Evolutionary conservation across 2,329 filamentous ascomycete species (phyloP).

Genomic region (Sclerotiophoma versabilis): DNA sequence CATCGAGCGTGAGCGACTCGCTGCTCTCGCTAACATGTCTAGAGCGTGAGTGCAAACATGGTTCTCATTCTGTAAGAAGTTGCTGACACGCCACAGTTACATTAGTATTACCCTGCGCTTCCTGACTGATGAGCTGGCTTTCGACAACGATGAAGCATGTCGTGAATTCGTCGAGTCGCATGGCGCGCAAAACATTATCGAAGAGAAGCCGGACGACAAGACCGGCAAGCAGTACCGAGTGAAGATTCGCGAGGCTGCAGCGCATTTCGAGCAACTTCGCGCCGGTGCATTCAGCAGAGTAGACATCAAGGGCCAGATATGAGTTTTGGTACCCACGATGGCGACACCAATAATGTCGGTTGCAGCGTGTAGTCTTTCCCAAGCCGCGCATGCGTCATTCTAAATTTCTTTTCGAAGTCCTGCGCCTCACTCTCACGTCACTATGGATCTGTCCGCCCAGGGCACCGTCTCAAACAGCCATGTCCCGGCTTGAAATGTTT

Average conservation of each 20-base stretch:
- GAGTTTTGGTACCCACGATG: constrained; percentile 43
- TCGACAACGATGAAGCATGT: constrained; percentile 90
- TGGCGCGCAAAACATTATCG: constrained; percentile 75
- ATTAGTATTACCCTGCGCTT: constrained; percentile 90
- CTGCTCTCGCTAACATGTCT: constrained; percentile 89
- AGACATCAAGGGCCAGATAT: constrained; percentile 98
- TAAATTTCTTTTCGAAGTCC: constrained; percentile 29
- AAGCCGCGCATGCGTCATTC: constrained; percentile 18
- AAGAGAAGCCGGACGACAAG: constrained; percentile 69
- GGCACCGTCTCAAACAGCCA: constrained; percentile 28
- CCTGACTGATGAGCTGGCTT: constrained; percentile 93
- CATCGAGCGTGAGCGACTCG: constrained; percentile 88
- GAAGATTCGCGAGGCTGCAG: constrained; percentile 67
- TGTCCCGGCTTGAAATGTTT: constrained; percentile 29
- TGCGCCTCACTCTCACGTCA: constrained; percentile 34
- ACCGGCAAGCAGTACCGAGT: constrained; percentile 32
- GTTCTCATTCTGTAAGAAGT: background rate
- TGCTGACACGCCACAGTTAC: constrained; percentile 73
- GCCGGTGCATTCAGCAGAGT: constrained; percentile 80
- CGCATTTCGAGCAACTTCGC: constrained; percentile 77
- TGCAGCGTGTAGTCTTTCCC: constrained; percentile 10
- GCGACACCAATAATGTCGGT: constrained; percentile 4
- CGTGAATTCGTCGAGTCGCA: constrained; percentile 89
- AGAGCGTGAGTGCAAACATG: constrained; percentile 77
- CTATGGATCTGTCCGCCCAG: constrained; percentile 17